Base-by-base conservation (phyloP, 352 stramenopile genomes). In the Globisporangium orthogonon region DNA sequence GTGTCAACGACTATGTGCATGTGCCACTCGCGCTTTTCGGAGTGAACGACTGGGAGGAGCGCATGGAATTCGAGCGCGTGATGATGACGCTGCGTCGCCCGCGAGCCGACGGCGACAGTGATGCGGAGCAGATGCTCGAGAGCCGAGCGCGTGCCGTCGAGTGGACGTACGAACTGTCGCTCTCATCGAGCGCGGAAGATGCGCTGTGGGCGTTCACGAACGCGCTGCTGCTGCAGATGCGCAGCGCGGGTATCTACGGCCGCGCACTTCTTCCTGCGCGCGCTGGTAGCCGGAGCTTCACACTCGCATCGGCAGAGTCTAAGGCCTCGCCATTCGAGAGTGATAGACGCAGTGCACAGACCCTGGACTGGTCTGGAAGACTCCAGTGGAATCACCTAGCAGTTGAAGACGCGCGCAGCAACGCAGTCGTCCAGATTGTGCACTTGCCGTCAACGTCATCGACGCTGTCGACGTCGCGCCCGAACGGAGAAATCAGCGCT, bases 11-110 rank as follows among this genome's bases (percentile, higher is more conserved):
- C n/a, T 10, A 9, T 1, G 58, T 28, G 23, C 63, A n/a, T 40
- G 55, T 89, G 28, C 50, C 61, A 1, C 35, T 86, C 49, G 56
- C 86, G 29, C 73, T 84, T 46, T 84, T 74, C 39, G 74, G 74
- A 0, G 13, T 85, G 31, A 71, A 73, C 23, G 60, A 69, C 47
- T 87, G 70, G 74, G 61, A 80, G 43, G 48, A 85, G 13, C 58
- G 81, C 14, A 60, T 86, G 41, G 63, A 68, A 56, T 64, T 86
- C 7, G 61, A 89, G 53, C 72, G 71, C 13, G 56, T 74, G 14
- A 10, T 89, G 2, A 58, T 67, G 17, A 55, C 37, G 7, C 59
- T 76, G 3, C 66, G 69, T 47, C 68, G 66, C 11, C 73, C 71
- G 5, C 55, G 35, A 15, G 35, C 23, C 23, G 23, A 10, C 3